phyloP scores from a whole-genome alignment of 768 basidiomycete genomes.

The Hericium coralloides region DNA sequence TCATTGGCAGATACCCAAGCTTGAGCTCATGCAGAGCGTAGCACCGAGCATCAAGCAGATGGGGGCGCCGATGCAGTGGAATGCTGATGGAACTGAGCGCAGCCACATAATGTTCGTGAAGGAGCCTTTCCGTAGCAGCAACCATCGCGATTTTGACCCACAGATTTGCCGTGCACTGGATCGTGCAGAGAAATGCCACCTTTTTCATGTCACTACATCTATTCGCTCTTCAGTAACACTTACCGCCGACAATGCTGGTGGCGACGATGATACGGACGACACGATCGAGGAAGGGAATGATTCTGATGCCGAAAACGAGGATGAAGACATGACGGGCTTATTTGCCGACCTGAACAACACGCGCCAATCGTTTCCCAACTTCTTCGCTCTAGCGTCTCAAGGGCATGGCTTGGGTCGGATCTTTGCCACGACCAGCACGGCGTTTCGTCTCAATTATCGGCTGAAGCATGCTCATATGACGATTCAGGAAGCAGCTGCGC shows the following conservation, averaged over 20 bases:
- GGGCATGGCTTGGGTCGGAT: neutral
- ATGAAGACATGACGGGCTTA: neutral
- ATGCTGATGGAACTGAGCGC: neutral
- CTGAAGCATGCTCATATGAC: neutral
- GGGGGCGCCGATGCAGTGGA: neutral
- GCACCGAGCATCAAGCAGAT: neutral
- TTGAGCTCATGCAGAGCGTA: constrained; percentile 16
- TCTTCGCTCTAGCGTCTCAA: neutral
- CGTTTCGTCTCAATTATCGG: neutral
- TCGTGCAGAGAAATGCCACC: neutral
- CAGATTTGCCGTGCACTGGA: neutral
- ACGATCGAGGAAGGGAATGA: neutral
- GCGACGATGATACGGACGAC: too few species aligned
- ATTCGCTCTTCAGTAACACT: too few species aligned
- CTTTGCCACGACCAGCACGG: neutral
- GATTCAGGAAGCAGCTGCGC: too few species aligned
- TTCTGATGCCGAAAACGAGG: neutral
- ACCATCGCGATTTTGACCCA: neutral
- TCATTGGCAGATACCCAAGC: constrained; percentile 35
- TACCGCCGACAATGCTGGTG: too few species aligned
- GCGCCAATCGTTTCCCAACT: neutral
- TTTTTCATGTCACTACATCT: neutral
- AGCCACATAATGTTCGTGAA: neutral
- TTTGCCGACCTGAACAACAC: neutral
- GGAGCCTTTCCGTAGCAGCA: neutral